Percentiles rank a stretch among this genome's conserved stretches.
These are phyloP conservation scores for Potentilla sterilis DNA, from an alignment of 306 rosid species.

Conservation along the genomic window DNA sequence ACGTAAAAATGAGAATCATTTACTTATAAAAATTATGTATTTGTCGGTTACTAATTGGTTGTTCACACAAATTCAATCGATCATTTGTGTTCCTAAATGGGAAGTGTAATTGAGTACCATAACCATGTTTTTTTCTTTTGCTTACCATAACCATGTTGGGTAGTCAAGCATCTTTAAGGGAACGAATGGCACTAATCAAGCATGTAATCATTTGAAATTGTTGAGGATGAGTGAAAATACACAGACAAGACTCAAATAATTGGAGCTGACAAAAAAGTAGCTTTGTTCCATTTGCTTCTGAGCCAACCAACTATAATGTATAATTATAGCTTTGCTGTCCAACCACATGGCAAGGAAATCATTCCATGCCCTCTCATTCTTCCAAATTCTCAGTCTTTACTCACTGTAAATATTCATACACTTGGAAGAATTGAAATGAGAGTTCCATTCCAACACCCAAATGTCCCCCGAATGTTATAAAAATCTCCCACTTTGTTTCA, in stretches of 20 bases:
- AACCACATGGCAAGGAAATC: background rate
- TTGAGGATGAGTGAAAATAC: background rate
- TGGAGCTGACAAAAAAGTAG: background rate
- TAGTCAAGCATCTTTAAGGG: background rate
- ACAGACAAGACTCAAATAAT: background rate
- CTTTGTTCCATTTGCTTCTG: background rate
- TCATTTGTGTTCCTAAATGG: too few species aligned
- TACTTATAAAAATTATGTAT: too few species aligned
- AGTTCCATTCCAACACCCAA: background rate
- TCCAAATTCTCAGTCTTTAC: background rate
- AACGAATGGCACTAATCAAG: background rate
- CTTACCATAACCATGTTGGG: background rate
- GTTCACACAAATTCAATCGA: too few species aligned
- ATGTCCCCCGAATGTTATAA: background rate
- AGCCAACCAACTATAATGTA: background rate
- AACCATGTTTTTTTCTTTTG: background rate
- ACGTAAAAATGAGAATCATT: too few species aligned
- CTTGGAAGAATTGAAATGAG: background rate
- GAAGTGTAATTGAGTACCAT: too few species aligned
- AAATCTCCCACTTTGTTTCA: background rate
- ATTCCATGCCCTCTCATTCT: background rate
- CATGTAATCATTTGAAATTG: background rate
- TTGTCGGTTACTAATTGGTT: too few species aligned
- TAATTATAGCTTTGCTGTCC: background rate
- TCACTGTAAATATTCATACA: background rate